These are phyloP conservation scores for Cladophialophora psammophila DNA, from an alignment of 2,329 filamentous ascomycete genomes.

Conservation along the genomic window DNA sequence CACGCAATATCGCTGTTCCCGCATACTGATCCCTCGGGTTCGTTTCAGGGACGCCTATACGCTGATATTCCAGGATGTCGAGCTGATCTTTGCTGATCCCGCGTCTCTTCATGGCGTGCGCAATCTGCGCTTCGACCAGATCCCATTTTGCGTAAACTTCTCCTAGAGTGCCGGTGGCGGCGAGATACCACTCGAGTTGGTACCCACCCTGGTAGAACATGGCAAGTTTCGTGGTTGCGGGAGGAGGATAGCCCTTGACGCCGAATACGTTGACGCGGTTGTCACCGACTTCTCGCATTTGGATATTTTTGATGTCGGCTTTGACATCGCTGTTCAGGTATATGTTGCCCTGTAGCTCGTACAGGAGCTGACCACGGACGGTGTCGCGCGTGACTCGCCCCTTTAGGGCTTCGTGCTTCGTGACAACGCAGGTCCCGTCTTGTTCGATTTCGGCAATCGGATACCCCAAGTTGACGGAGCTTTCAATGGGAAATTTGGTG, in stretches of 20 bases:
- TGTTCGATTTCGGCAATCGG: constrained; percentile 41
- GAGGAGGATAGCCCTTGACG: constrained; percentile 51
- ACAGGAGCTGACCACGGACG: constrained; percentile 41
- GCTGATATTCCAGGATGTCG: constrained; percentile 61
- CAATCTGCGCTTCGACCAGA: constrained; percentile 56
- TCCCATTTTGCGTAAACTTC: constrained; percentile 54
- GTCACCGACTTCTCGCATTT: constrained; percentile 52
- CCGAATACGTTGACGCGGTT: constrained; percentile 43
- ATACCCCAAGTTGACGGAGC: constrained; percentile 37
- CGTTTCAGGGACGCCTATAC: constrained; percentile 45
- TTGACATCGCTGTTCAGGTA: constrained; percentile 35
- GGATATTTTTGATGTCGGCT: constrained; percentile 50
- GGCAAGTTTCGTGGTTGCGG: constrained; percentile 54
- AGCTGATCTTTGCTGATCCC: constrained; percentile 47
- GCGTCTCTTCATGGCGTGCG: constrained; percentile 46
- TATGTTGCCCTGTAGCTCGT: constrained; percentile 42
- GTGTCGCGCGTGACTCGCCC: constrained; percentile 40
- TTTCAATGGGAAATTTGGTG: constrained; percentile 23
- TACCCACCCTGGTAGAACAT: constrained; percentile 50
- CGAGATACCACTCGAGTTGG: constrained; percentile 46
- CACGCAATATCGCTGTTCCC: constrained; percentile 54
- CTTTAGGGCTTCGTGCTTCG: constrained; percentile 44
- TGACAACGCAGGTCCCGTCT: constrained; percentile 36
- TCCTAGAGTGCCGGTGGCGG: constrained; percentile 24
- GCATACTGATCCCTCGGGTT: constrained; percentile 51